Evolutionary conservation across 768 basidiomycete species (phyloP).

Genomic region (Naganishia antarctica): DNA sequence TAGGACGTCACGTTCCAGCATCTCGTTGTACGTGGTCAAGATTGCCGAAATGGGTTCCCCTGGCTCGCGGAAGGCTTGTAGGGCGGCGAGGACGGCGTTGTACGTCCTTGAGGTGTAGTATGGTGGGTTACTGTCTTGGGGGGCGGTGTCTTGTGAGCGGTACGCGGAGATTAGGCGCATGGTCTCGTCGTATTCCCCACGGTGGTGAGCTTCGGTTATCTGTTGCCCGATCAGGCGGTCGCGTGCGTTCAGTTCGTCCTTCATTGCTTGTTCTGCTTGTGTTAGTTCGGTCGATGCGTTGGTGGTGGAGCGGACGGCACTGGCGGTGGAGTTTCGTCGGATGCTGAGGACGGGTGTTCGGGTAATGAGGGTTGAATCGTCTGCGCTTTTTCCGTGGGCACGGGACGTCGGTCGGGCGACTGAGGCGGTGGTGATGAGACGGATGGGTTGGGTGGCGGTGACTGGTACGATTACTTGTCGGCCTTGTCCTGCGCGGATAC

Average conservation of each 20-base stretch:
- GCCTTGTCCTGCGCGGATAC: background rate
- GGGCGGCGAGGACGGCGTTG: slow-evolving; percentile 60
- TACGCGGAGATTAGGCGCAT: slow-evolving; percentile 33
- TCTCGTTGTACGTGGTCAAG: slow-evolving; percentile 65
- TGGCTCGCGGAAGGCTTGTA: slow-evolving; percentile 48
- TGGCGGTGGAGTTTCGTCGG: background rate
- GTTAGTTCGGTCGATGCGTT: background rate
- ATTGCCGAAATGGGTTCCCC: slow-evolving; percentile 60
- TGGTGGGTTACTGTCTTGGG: background rate
- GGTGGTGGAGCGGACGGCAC: slow-evolving; percentile 11
- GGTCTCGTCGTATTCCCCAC: slow-evolving; percentile 9
- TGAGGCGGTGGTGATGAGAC: background rate
- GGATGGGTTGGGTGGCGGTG: background rate
- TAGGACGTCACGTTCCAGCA: slow-evolving; percentile 60
- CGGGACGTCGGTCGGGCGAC: too few species aligned
- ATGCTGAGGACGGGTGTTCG: background rate
- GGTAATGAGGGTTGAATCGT: background rate
- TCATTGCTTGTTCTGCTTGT: slow-evolving; percentile 14
- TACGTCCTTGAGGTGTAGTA: slow-evolving; percentile 55
- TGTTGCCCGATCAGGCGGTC: slow-evolving; percentile 20
- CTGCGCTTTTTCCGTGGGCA: background rate
- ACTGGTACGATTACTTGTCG: background rate
- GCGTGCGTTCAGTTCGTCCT: slow-evolving; percentile 14
- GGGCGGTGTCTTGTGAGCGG: slow-evolving; percentile 4
- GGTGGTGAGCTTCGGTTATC: slow-evolving; percentile 13